phyloP scores from a whole-genome alignment of 2,329 filamentous ascomycete species.

The Clonostachys rhizophaga region DNA sequence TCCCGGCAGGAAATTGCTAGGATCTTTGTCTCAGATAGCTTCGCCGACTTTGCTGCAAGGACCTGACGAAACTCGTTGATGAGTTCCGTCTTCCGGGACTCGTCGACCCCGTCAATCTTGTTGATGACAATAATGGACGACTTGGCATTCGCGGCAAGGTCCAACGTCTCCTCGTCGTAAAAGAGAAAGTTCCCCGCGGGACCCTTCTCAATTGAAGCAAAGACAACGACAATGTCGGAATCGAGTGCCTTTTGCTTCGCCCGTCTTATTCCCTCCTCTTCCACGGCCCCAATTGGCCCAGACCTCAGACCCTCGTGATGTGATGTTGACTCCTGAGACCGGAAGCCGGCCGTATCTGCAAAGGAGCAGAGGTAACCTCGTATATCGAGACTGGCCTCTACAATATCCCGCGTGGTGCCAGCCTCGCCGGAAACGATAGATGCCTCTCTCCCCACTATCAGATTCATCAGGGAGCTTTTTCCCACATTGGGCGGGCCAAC shows the following conservation, averaged over 20 bases:
- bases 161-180: constrained; percentile 51
- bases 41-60: constrained; percentile 9
- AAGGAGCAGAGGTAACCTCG: constrained; percentile 89
- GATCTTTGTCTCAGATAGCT: constrained; percentile 16
- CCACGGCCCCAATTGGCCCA: constrained; percentile 62
- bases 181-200: constrained; percentile 34
- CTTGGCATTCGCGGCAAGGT: constrained; percentile 42
- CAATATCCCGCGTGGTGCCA: constrained; percentile 89
- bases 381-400: constrained; percentile 87
- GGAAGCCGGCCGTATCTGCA: constrained; percentile 89
- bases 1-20: constrained; percentile 68
- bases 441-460: constrained; percentile 84
- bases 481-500: constrained; percentile 91
- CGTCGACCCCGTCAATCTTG: constrained; percentile 49
- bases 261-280: constrained; percentile 84
- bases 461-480: constrained; percentile 91
- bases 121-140: constrained; percentile 54
- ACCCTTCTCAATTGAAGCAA: constrained; percentile 66
- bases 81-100: constrained; percentile 26
- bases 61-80: constrained; percentile 28
- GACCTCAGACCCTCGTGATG: constrained; percentile 3
- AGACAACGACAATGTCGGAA: constrained; percentile 79
- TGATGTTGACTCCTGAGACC: constrained; percentile 29
- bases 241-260: constrained; percentile 77
- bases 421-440: constrained; percentile 93